These are phyloP conservation scores for Mycosphaerella sp. DNA, from an alignment of 2,329 filamentous ascomycete species.

Conservation along the genomic window DNA sequence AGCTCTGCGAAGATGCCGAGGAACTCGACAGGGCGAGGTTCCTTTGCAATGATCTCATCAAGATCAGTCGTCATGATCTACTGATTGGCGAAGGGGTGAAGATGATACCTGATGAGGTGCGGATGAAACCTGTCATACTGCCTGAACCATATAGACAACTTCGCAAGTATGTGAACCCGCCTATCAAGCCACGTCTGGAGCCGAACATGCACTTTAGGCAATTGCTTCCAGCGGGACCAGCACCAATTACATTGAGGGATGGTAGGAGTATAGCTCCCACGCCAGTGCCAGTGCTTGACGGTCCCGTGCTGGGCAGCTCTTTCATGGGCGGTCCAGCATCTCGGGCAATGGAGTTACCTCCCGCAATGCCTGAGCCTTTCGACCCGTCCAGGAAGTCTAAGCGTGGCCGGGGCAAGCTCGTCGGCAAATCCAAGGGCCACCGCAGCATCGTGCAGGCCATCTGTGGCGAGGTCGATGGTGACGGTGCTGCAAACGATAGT, in stretches of 20 bases:
- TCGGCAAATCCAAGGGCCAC: constrained; percentile 2
- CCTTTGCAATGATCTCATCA: constrained; percentile 67
- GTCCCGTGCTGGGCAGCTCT: constrained; percentile 4
- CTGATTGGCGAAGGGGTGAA: constrained; percentile 20
- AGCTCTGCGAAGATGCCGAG: constrained; percentile 68
- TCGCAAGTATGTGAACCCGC: constrained; percentile 4
- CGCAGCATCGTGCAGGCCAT: constrained; percentile 1
- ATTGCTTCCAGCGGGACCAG: constrained; percentile 1
- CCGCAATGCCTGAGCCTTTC: constrained; percentile 3
- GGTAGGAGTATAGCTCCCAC: constrained; percentile 3
- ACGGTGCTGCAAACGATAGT: constrained; percentile 2
- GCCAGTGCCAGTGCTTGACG: constrained; percentile 1
- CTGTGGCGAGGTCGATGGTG: constrained; percentile 2
- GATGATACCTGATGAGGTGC: constrained; percentile 19
- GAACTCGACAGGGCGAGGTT: constrained; percentile 70
- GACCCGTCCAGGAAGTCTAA: constrained; percentile 3
- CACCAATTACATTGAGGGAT: constrained; percentile 1
- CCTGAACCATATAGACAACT: constrained; percentile 2
- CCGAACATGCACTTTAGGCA: constrained; percentile 7
- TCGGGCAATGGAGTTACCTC: not conserved
- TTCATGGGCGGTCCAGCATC: constrained; percentile 1
- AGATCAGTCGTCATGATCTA: constrained; percentile 43
- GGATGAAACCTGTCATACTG: constrained; percentile 2
- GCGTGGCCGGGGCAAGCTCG: constrained; percentile 4
- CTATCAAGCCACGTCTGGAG: constrained; percentile 6